Conservation (phyloP, 257 asterid species). For the Leonotis leonurus region DNA sequence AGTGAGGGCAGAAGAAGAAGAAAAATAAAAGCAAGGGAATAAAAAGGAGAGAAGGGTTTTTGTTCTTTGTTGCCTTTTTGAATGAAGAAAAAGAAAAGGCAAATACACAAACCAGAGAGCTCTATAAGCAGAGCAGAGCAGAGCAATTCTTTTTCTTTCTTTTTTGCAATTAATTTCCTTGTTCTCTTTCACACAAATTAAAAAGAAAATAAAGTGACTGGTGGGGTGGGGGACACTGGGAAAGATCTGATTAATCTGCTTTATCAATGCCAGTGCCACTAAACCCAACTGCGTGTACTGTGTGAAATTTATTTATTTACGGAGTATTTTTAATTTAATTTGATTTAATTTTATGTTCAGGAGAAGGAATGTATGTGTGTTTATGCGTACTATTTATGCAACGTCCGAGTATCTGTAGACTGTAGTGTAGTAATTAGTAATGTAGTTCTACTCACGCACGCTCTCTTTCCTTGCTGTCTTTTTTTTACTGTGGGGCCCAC, state of each 20-base stretch:
- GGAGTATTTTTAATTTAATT: background rate
- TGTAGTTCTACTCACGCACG: no score
- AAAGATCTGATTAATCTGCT: constrained; percentile 39
- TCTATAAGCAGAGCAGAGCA: no score
- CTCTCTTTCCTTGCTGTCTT: background rate
- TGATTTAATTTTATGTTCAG: background rate
- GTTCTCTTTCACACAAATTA: background rate
- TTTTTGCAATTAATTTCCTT: constrained; percentile 8
- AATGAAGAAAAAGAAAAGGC: constrained; percentile 26
- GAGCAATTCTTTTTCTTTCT: background rate
- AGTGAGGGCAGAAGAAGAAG: constrained; percentile 13
- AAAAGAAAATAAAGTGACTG: background rate
- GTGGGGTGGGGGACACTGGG: constrained; percentile 35
- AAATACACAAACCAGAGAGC: constrained; percentile 19
- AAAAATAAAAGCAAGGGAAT: constrained; percentile 16
- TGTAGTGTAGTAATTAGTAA: no score
- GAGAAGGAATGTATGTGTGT: constrained; percentile 1
- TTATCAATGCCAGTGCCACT: constrained; percentile 24
- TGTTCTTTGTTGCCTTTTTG: constrained; percentile 28
- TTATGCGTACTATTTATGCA: no score
- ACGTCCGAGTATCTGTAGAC: background rate
- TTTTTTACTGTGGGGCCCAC: constrained; percentile 21
- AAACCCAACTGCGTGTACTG: constrained; percentile 19
- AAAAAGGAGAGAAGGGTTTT: constrained; percentile 29
- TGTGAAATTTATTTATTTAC: background rate